Base-by-base conservation (phyloP, 202 grass and related monocot genomes). In the Elaeis oleifera region DNA sequence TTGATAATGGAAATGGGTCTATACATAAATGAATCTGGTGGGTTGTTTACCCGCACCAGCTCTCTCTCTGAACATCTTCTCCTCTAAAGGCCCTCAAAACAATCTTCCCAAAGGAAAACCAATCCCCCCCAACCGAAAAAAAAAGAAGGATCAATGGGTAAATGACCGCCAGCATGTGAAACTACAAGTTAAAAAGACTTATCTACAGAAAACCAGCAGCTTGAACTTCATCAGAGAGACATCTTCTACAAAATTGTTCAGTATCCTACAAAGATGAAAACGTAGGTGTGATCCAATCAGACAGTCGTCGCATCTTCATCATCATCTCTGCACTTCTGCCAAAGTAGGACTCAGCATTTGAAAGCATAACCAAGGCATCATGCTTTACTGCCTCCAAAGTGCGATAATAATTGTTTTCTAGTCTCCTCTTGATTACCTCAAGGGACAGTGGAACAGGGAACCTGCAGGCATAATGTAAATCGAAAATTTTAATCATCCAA, bases 371-470 rank as follows among this genome's bases (percentile, higher is more conserved):
- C 19, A 39, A 63, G 26, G 77, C 80, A 72, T 97, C 92, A 66
- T 91, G 84, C 73, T 68, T 74, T 31, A 91, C 71, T 53, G 92
- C 87, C 48, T 89, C 87, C 55, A 89, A 39, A 54, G 81, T 91
- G 56, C 84, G 84, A 76, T 89, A 91, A 68, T 91, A 91, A 68
- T 85, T 81, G 24, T 79, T 97, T 20, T 83, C 74, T 25, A 91
- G 68, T 70, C 87, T 91, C 79, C 60, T 85, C 68, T 80, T 91
- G 65, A 97, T 91, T 60, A 90, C 88, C 68, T 97, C 92, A 67
- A 89, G 44, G 13, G 92, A 91, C 74, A 97, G 79, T 23, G 78
- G 92, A 75, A 86, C 87, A 69, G 84, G 87, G 65, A 89, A 97
- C 69, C 87, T 97, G 65, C 0, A 23, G 36, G 25, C 74, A 64